Evolutionary conservation across 2,329 filamentous ascomycete genomes (phyloP).

Genomic region (Daldinia sp.): DNA sequence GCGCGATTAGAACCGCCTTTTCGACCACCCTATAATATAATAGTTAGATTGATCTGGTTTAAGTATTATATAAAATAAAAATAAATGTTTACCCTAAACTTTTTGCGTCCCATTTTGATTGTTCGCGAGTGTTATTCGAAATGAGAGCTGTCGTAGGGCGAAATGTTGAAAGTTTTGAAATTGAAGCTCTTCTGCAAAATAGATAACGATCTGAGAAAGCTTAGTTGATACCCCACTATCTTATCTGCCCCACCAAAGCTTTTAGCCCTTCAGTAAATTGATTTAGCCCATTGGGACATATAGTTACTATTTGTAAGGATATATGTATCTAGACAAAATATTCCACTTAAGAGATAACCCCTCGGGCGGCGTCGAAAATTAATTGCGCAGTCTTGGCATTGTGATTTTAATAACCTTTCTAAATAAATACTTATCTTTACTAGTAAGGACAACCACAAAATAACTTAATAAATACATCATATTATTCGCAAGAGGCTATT

Average conservation of each 20-base stretch:
- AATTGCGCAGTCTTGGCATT: no score
- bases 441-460: no score
- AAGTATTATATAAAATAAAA: background rate
- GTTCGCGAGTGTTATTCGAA: conserved; percentile 16
- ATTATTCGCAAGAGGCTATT: no score
- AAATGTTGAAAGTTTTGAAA: conserved; percentile 28
- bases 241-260: conserved; percentile 35
- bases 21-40: conserved; percentile 47
- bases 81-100: conserved; percentile 45
- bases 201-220: conserved; percentile 2
- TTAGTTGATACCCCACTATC: conserved; percentile 7
- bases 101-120: conserved; percentile 48
- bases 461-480: no score
- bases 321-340: background rate
- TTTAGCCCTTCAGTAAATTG: conserved; percentile 8
- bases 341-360: no score
- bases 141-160: conserved; percentile 14
- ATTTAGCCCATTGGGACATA: conserved; percentile 20
- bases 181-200: conserved; percentile 20
- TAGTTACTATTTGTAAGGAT: background rate
- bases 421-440: no score
- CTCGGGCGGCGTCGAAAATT: no score
- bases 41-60: conserved; percentile 16
- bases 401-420: no score
- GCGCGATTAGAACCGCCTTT: conserved; percentile 46